Conservation (phyloP, 768 basidiomycete species). For the Termitomyces sp. region DNA sequence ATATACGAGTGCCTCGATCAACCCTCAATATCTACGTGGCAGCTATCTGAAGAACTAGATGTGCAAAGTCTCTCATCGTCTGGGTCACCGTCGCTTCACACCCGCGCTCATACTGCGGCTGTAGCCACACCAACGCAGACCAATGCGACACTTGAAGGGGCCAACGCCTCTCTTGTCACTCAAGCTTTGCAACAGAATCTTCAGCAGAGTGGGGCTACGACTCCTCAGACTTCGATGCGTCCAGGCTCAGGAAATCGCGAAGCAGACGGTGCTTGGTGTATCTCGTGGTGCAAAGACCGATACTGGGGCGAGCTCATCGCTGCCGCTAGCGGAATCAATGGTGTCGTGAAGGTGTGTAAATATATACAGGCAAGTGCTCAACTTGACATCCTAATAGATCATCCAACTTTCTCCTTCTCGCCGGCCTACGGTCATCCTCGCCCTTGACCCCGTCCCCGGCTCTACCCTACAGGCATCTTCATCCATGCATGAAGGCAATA, state of each 20-base stretch:
- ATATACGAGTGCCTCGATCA: conserved; percentile 90
- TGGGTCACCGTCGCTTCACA: conserved; percentile 36
- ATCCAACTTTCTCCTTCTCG: conserved; percentile 69
- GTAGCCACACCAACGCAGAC: conserved; percentile 74
- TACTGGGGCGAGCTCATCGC: conserved; percentile 95
- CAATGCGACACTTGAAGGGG: conserved; percentile 46
- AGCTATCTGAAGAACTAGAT: conserved; percentile 74
- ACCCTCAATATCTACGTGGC: conserved; percentile 70
- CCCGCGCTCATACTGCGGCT: conserved; percentile 51
- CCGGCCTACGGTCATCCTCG: conserved; percentile 60
- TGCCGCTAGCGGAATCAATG: conserved; percentile 65
- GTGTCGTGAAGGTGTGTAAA: conserved; percentile 66
- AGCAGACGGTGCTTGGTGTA: conserved; percentile 88
- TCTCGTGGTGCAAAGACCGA: conserved; percentile 94
- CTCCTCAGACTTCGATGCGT: conserved; percentile 12
- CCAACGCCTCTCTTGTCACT: conserved; percentile 58
- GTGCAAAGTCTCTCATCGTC: conserved; percentile 49
- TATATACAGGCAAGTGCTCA: not conserved
- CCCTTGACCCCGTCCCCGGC: conserved; percentile 49
- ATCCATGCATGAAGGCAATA: conserved; percentile 15
- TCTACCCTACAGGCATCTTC: conserved; percentile 13
- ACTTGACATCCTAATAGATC: conserved; percentile 40
- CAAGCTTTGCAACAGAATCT: conserved; percentile 58
- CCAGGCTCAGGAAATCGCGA: conserved; percentile 59
- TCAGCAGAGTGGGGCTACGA: conserved; percentile 24